Base-by-base conservation (phyloP, 208 protist species). In the Kentomonas sorsogonicus region DNA sequence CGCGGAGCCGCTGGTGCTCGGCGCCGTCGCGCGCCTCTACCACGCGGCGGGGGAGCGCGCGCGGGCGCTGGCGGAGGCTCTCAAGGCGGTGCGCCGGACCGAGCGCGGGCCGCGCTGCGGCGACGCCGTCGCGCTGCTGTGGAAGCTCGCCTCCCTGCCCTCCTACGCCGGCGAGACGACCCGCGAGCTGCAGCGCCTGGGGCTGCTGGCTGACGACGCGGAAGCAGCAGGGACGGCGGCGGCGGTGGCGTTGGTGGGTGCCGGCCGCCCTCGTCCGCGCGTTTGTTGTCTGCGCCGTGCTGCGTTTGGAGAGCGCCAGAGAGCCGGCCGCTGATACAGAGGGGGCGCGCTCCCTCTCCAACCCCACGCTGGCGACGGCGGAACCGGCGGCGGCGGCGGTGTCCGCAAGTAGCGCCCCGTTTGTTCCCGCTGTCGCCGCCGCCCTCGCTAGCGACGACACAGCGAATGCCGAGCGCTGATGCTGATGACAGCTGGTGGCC, bases 11-110 rank as follows among this genome's bases (percentile, higher is more conserved):
- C 76, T 93, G n/a, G 80, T 74, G 4, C 53, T 89, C 22, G 53
- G 71, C 3, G 56, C 86, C 13, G 72, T 89, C 43, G 86, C 83
- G 43, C 73, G 75, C 62, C 57, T 93, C 0, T 93, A 93, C 69
- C 78, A 77, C 63, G 63, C 66, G 27, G 79, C 75, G 1, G 69
- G 78, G 7, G 71, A 75, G 45, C 67, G 74, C 34, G 65, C 73
- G 3, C 69, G 72, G n/a, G 86, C 86, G 36, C 44, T 89, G 45
- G 66, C 77, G 18, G 66, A 93, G 69, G 75, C 69, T 0, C 6
- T 79, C 25, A 89, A 89, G 55, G 81, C 86, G 25, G 78, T 83
- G 26, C 69, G 69, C 55, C 43, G 29, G 33, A 63, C 56, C 44
- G 43, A 56, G 48, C 5, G 53, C 18, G 27, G 7, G n/a, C 7